Evolutionary conservation across 768 basidiomycete species (phyloP), one percentile per base, ranked within the genome.

Genomic region (Sarcomyxa edulis): DNA sequence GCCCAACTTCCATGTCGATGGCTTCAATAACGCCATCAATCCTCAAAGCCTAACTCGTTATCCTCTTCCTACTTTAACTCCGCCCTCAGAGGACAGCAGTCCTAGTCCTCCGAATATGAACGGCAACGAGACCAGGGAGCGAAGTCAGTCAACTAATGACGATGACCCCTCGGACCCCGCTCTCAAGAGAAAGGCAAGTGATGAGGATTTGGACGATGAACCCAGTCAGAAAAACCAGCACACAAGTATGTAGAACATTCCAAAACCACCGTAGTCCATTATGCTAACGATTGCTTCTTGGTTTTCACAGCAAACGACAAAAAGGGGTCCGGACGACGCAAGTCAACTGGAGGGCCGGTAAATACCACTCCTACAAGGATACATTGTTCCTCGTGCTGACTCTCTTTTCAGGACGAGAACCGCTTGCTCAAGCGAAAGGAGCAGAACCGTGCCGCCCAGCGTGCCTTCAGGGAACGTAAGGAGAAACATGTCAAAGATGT

Each of bases 401-500:
- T 29, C 41, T 20, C 12, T 31, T 51, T 43, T 44, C 47, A 87
- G 62, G 89, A 93, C 48, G 88, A 90, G 51, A 60, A 71, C 4
- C 76, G 87, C 16, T 61, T 91, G 4, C 45, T 87, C 47, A 94
- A 95, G 55, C 81, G 95, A 46, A 98, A 98, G 65, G 89, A 97
- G 51, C 95, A 98, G 64, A 99, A 99, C 51, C 74, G 95, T 39
- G 92, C 93, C 3, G 95, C 95, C 6, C 96, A 99, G 61, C 81
- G 95, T 37, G 95, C 95, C 1, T 99, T 99, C 69, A 71, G 95
- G 39, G 96, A 98, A 61, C 76, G 95, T 45, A 94, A 97, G 63
- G 95, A 99, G 65, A 91, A 89, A 52, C 93, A 96, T 59, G 90
- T 98, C 48, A 92, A 90, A 56, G 93, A 96, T 57, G 93, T 96